Evolutionary conservation across 192 early-diverging fungal species (phyloP).

Genomic region (Phycomyces blakesleeanus): DNA sequence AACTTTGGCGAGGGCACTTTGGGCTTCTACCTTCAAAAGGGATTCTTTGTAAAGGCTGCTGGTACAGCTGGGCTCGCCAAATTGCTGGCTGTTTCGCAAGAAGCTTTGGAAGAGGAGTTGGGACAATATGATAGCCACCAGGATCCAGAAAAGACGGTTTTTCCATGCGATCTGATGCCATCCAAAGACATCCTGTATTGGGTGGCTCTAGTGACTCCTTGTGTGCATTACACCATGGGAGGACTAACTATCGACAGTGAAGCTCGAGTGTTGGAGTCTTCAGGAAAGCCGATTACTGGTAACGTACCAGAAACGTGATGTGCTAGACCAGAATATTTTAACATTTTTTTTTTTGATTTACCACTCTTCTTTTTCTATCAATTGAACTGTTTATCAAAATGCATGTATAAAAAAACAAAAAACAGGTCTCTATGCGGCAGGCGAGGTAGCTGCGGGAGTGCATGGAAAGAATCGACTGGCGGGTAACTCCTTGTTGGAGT

Average conservation of each 20-base stretch:
- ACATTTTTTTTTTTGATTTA: too few species aligned
- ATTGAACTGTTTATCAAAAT: too few species aligned
- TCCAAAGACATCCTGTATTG: conserved; percentile 15
- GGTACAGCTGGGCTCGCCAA: conserved; percentile 5
- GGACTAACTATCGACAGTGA: conserved; percentile 7
- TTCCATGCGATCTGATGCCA: conserved; percentile 11
- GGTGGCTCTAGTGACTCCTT: conserved; percentile 25
- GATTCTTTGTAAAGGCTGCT: conserved; percentile 11
- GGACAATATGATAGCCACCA: conserved; percentile 15
- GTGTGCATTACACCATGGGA: conserved; percentile 36
- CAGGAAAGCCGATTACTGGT: too few species aligned
- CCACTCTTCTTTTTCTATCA: too few species aligned
- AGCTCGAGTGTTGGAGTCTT: background rate
- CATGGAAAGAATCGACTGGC: conserved; percentile 82
- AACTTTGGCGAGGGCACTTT: conserved; percentile 15
- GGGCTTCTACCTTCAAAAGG: conserved; percentile 22
- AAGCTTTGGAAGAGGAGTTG: conserved; percentile 9
- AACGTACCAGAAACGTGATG: too few species aligned
- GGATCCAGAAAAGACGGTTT: conserved; percentile 23
- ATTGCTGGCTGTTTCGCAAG: conserved; percentile 1
- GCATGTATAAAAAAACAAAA: background rate
- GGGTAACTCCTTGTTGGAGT: conserved; percentile 75
- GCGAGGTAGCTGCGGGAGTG: conserved; percentile 80
- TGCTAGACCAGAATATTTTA: too few species aligned
- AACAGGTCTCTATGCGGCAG: conserved; percentile 71